Percentiles rank a stretch among this genome's conserved stretches.
phyloP scores from a whole-genome alignment of 1,284 basidiomycete genomes.

The Leucoagaricus sp. region DNA sequence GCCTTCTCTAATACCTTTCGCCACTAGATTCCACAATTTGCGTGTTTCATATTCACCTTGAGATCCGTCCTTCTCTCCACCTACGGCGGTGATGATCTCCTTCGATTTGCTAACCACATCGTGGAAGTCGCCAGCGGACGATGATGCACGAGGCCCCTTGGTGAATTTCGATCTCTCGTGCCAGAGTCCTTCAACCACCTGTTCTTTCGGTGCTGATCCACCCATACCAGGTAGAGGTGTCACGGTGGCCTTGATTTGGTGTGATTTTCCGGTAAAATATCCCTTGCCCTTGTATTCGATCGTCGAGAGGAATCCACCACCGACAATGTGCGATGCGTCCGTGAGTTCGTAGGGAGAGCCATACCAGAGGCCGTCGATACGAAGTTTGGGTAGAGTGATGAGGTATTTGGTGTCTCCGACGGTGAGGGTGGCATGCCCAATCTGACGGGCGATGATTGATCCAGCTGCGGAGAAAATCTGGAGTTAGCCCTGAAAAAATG shows the following conservation, averaged over 20 bases:
- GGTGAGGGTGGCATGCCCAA: constrained; percentile 89
- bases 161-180: constrained; percentile 66
- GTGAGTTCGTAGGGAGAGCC: constrained; percentile 86
- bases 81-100: constrained; percentile 72
- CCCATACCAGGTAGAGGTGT: constrained; percentile 38
- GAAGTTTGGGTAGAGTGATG: constrained; percentile 86
- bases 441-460: constrained; percentile 88
- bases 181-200: constrained; percentile 88
- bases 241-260: constrained; percentile 87
- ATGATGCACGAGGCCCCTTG: constrained; percentile 28
- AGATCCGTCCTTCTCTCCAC: constrained; percentile 50
- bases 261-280: constrained; percentile 92
- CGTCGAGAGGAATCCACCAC: constrained; percentile 53
- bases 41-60: constrained; percentile 88
- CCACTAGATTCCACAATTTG: constrained; percentile 84
- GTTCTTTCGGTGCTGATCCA: constrained; percentile 29
- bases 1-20: constrained; percentile 88
- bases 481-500: constrained; percentile 2
- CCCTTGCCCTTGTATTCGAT: constrained; percentile 96
- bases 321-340: constrained; percentile 84
- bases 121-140: constrained; percentile 50
- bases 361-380: constrained; percentile 50
- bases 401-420: constrained; percentile 81
- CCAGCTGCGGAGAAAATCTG: constrained; percentile 42
- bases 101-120: constrained; percentile 58